phyloP scores from a whole-genome alignment of 768 basidiomycete genomes.

The Ramaria rubella region DNA sequence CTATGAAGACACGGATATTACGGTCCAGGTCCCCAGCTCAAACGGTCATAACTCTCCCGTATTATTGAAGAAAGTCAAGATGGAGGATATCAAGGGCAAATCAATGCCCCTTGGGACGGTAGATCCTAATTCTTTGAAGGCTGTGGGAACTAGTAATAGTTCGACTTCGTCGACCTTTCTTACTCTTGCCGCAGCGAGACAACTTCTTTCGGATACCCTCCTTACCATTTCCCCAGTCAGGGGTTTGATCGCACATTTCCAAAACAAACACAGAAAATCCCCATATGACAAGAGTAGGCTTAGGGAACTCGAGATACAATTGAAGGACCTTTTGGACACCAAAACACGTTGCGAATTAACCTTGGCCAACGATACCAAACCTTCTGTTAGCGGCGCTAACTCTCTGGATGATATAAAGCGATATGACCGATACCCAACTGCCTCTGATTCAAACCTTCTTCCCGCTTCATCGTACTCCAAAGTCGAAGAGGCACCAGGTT shows the following conservation, averaged over 20 bases:
- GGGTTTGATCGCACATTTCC: neutral
- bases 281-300: conserved; percentile 14
- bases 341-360: neutral
- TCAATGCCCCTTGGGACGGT: conserved; percentile 20
- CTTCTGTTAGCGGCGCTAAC: too few species aligned
- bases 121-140: conserved; percentile 15
- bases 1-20: conserved; percentile 2
- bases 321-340: neutral
- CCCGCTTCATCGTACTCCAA: neutral
- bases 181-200: neutral
- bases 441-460: too few species aligned
- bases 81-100: neutral
- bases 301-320: conserved; percentile 14
- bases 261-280: conserved; percentile 1
- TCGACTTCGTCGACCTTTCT: neutral
- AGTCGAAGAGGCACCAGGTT: neutral
- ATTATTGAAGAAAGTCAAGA: conserved; percentile 23
- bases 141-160: neutral
- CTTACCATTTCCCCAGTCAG: neutral
- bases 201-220: neutral
- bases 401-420: too few species aligned
- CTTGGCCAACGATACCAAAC: too few species aligned
- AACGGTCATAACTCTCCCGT: neutral
- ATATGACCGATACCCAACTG: too few species aligned
- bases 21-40: neutral